Base-by-base conservation (phyloP, 2,329 filamentous ascomycete genomes). In the Colletotrichum sp. region DNA sequence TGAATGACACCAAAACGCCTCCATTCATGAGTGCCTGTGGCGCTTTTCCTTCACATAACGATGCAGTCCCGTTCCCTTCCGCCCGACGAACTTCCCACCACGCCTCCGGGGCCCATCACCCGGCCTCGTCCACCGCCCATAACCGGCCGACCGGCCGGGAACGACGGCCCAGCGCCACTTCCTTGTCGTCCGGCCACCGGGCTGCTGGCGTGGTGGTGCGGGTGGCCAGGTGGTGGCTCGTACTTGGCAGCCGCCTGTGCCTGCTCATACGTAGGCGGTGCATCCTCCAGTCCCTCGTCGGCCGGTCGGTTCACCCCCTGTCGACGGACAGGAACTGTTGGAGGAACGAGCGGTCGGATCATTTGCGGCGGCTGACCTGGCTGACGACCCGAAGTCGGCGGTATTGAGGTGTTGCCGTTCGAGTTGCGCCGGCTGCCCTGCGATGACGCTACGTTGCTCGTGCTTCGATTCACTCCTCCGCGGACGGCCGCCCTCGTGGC, bases 261-360 rank as follows among this genome's bases (percentile, higher is more conserved):
- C 80, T 91, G 89, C 81, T 91, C 90, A 78, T 92, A 92, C 13
- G 89, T 88, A 2, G 90, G 90, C 56, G 90, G 90, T 8, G 89
- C 89, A 34, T 91, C 89, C 5, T 90, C 89, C 4, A 83, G 81
- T 7, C 80, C 84, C 9, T 84, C 84, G 6, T 88, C 87, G 0
- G 82, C 79, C 4, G 82, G 78, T 2, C 87, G 81, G 24, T 82
- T 83, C 5, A 86, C 84, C 3, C 81, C 81, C 6, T 83, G 81
- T 48, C 83, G 79, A 34, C 86, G 82, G 3, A 83, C 85, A 7
- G 83, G 84, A 2, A 85, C 81, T 30, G 83, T 79, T 0, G 87
- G 87, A 8, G 87, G 87, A 4, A 89, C 83, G 6, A 89, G 81
- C 2, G 89, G 87, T 6, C 89, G 85, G 6, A 91, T 85, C 67